Conservation (phyloP, 2,329 filamentous ascomycete species). For the Colletotrichum tabaci region DNA sequence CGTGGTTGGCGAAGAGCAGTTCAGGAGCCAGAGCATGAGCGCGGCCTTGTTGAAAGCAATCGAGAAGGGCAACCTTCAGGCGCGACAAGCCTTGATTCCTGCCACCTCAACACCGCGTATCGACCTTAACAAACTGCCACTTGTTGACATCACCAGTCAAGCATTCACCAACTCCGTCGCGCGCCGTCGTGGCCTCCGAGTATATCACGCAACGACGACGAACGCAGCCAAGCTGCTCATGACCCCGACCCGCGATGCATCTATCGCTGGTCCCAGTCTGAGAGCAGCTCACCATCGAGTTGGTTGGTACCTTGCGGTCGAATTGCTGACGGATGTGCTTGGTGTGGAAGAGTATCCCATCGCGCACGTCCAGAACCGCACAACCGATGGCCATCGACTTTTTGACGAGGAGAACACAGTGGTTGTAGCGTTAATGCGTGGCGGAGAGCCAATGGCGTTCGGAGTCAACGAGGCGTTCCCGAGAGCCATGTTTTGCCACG, state of each 20-base stretch:
- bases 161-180: constrained; percentile 48
- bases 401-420: constrained; percentile 62
- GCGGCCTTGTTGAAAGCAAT: constrained; percentile 59
- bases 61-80: constrained; percentile 52
- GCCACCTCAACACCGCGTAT: constrained; percentile 56
- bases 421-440: constrained; percentile 74
- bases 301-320: constrained; percentile 68
- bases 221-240: constrained; percentile 63
- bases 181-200: neutral
- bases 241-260: constrained; percentile 67
- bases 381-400: constrained; percentile 62
- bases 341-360: constrained; percentile 66
- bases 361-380: constrained; percentile 65
- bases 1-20: constrained; percentile 64
- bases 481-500: constrained; percentile 66
- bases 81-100: constrained; percentile 64
- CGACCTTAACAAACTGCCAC: constrained; percentile 58
- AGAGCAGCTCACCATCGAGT: constrained; percentile 63
- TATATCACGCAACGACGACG: constrained; percentile 62
- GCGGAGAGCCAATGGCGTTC: constrained; percentile 73
- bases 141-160: constrained; percentile 44
- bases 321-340: constrained; percentile 62
- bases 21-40: constrained; percentile 69
- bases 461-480: constrained; percentile 70
- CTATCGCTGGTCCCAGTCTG: constrained; percentile 60